Base-by-base conservation (phyloP, 306 rosid species). In the Senna siamea region DNA sequence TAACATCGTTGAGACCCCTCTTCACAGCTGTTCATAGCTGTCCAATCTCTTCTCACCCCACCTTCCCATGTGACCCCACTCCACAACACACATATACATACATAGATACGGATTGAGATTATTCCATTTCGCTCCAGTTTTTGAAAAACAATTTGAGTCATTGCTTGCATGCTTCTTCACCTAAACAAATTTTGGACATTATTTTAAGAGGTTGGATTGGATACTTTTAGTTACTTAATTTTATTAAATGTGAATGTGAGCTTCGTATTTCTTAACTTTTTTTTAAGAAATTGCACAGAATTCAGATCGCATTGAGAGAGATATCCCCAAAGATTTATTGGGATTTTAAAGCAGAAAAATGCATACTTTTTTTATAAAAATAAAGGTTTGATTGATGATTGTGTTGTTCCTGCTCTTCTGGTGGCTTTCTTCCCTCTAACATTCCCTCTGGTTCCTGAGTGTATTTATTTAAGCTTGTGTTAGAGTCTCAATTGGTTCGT, bases 21-120 rank as follows among this genome's bases (percentile, higher is more conserved):
- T 54, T 81, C 88, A 81, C 86, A 90, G 97, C 97, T 90, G 98
- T 90, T 61, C 68, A 86, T 85, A 87, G 97, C 97, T 93, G 98
- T 90, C 97, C 84, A 83, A 56, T 76, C 81, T 53, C 50, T 44
- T 55, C 57, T 72, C 79, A 65, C 71, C 56, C 83, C 54, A 63
- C 63, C 54, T 62, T 44, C 82, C 87, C 89, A 83, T 85, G 89
- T 85, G 86, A 88, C 88, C 88, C 83, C 65, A 78, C 81, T 74
- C 12, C 78, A 22, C 72, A 74, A 60, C 67, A 78, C 73, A 79
- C 61, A 44, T 12, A 72, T 72, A 68, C 46, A 67, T 5, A 5
- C 5, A 18, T 32, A 3, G 43, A 30, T 30, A 13, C 20, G 43
- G 43, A 58, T 32, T 58, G 12, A 7, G 22, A 32, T 32, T 32